phyloP scores from a whole-genome alignment of 31 red algal genomes.

The Odonthalia washingtoniensis region DNA sequence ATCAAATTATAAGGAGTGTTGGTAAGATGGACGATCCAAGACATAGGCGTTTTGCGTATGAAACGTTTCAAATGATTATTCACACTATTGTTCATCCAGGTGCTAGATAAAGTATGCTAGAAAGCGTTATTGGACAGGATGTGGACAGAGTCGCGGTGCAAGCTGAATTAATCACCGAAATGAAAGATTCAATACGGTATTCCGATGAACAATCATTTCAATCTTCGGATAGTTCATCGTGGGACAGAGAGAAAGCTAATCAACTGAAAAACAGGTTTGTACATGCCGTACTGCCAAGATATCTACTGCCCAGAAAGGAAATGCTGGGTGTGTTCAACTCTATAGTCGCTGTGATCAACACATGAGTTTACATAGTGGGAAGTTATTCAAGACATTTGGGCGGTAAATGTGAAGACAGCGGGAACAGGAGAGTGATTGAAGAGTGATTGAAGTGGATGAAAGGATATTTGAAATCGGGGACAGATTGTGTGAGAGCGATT shows the following conservation, averaged over 20 bases:
- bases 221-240: neutral
- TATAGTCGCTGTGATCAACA: constrained; percentile 35
- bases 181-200: constrained; percentile 62
- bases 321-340: constrained; percentile 41
- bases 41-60: constrained; percentile 61
- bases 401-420: neutral
- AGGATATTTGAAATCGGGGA: too few relatives aligned
- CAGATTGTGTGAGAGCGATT: too few relatives aligned
- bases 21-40: constrained; percentile 57
- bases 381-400: constrained; percentile 20
- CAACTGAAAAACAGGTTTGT: constrained; percentile 54
- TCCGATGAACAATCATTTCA: constrained; percentile 39
- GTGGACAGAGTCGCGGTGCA: constrained; percentile 45
- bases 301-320: constrained; percentile 58
- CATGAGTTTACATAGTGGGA: constrained; percentile 35
- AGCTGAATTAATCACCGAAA: constrained; percentile 64
- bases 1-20: constrained; percentile 52
- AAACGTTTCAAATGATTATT: constrained; percentile 53
- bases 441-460: too few relatives aligned
- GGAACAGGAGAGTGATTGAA: neutral
- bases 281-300: constrained; percentile 43
- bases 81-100: constrained; percentile 41
- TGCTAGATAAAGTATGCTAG: constrained; percentile 48
- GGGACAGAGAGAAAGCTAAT: constrained; percentile 17
- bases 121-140: constrained; percentile 47